Conservation (phyloP, 2,329 filamentous ascomycete species). For the Ophiosphaerella herpotricha region DNA sequence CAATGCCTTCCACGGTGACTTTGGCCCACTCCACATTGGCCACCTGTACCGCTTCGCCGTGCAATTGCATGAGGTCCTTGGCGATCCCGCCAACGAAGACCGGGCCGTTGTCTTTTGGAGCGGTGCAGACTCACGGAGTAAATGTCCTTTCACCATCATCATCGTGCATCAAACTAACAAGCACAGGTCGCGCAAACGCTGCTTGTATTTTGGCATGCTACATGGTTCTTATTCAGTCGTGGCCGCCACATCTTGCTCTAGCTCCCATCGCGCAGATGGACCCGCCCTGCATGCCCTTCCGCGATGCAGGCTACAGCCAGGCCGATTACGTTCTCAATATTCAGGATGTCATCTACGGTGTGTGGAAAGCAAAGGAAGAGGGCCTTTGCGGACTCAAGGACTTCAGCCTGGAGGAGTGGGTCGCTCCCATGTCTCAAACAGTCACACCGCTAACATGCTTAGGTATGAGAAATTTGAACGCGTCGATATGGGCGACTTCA, state of each 20-base stretch:
- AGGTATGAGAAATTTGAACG: conserved; percentile 92
- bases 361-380: conserved; percentile 98
- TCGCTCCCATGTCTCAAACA: conserved; percentile 5
- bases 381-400: conserved; percentile 87
- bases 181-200: conserved; percentile 81
- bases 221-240: conserved; percentile 97
- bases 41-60: conserved; percentile 97
- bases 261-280: conserved; percentile 96
- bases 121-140: conserved; percentile 86
- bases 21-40: conserved; percentile 95
- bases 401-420: conserved; percentile 88
- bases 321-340: conserved; percentile 95
- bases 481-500: conserved; percentile 98
- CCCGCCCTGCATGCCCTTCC: conserved; percentile 97
- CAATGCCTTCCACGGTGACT: conserved; percentile 98
- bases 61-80: conserved; percentile 92
- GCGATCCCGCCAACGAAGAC: conserved; percentile 86
- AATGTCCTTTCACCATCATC: conserved; percentile 41
- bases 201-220: conserved; percentile 95
- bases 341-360: conserved; percentile 96
- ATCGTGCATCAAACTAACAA: conserved; percentile 20
- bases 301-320: conserved; percentile 97
- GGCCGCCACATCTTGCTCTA: conserved; percentile 93
- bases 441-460: conserved; percentile 20
- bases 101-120: conserved; percentile 96